A percentile compares a stretch with the other conserved stretches of the same genome.
Evolutionary conservation across 805 yeast genomes (phyloP).

Genomic region (Yarrowia porcina): DNA sequence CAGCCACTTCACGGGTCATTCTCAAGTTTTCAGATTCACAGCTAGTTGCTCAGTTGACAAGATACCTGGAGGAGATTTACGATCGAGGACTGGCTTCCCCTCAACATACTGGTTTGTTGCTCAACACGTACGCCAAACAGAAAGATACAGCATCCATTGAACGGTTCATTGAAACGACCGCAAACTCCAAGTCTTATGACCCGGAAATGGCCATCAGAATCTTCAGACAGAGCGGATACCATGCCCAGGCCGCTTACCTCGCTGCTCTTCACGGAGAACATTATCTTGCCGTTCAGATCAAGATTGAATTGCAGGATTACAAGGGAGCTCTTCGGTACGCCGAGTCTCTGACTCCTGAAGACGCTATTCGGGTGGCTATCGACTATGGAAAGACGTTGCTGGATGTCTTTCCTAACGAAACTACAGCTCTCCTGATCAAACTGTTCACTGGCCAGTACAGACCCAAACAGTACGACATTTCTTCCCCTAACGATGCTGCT

Average conservation of each 20-base stretch:
- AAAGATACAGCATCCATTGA: conserved; percentile 58
- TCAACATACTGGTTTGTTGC: conserved; percentile 76
- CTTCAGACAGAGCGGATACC: conserved; percentile 69
- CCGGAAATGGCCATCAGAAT: conserved; percentile 62
- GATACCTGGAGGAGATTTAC: conserved; percentile 61
- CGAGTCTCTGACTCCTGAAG: conserved; percentile 68
- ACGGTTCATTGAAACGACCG: conserved; percentile 45
- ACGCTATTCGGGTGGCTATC: conserved; percentile 65
- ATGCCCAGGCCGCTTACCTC: conserved; percentile 61
- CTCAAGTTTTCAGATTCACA: conserved; percentile 75
- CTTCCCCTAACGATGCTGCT: conserved; percentile 9
- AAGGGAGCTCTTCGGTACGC: conserved; percentile 61
- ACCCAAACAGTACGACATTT: conserved; percentile 40
- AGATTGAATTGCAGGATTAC: conserved; percentile 62
- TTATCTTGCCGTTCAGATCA: conserved; percentile 69
- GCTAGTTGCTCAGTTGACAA: conserved; percentile 60
- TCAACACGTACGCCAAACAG: conserved; percentile 77
- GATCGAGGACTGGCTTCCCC: conserved; percentile 55
- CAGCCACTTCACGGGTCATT: conserved; percentile 65
- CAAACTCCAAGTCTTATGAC: conserved; percentile 45
- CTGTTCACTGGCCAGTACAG: conserved; percentile 83
- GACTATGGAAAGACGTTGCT: conserved; percentile 64
- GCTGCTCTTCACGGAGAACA: conserved; percentile 73
- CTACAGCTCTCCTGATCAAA: conserved; percentile 76
- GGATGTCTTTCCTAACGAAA: conserved; percentile 68